phyloP scores from a whole-genome alignment of 1,284 basidiomycete genomes.

The Tremellales sp. region DNA sequence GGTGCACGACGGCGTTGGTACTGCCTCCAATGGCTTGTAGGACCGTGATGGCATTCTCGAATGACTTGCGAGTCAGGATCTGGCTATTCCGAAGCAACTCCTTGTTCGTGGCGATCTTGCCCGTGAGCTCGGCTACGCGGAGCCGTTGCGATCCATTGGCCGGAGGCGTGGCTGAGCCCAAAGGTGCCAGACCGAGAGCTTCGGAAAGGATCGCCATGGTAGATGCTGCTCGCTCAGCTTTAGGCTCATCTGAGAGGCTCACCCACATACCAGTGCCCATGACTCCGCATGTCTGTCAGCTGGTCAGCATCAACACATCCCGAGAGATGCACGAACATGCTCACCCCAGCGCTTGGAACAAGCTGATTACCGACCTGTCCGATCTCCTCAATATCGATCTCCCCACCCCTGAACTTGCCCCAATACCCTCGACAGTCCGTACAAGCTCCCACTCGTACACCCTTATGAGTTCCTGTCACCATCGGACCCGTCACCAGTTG shows the following conservation, averaged over 20 bases:
- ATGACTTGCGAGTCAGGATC: slow-evolving; percentile 47
- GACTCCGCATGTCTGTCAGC: slow-evolving; percentile 46
- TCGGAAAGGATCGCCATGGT: slow-evolving; percentile 47
- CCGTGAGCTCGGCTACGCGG: slow-evolving; percentile 40
- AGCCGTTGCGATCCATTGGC: slow-evolving; percentile 39
- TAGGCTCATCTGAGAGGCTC: no score
- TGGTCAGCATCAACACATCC: neutral
- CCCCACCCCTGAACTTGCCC: slow-evolving; percentile 39
- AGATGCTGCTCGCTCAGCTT: no score
- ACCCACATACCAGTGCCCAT: no score
- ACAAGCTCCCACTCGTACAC: slow-evolving; percentile 42
- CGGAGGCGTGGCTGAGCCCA: slow-evolving; percentile 40
- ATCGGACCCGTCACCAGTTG: slow-evolving; percentile 45
- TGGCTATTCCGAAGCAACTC: slow-evolving; percentile 43
- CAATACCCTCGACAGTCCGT: slow-evolving; percentile 45
- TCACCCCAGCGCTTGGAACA: slow-evolving; percentile 40
- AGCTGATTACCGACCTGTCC: slow-evolving; percentile 41
- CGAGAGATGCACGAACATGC: slow-evolving; percentile 23
- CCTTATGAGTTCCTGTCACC: slow-evolving; percentile 41
- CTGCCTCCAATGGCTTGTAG: slow-evolving; percentile 50
- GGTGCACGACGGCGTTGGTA: slow-evolving; percentile 51
- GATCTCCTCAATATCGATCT: slow-evolving; percentile 45
- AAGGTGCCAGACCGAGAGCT: slow-evolving; percentile 40
- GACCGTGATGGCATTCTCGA: slow-evolving; percentile 51
- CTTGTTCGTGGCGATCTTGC: slow-evolving; percentile 19